Percentiles rank a stretch among this genome's conserved stretches.
phyloP scores from a whole-genome alignment of 106 monocot genomes.

The Dioscorea alata region DNA sequence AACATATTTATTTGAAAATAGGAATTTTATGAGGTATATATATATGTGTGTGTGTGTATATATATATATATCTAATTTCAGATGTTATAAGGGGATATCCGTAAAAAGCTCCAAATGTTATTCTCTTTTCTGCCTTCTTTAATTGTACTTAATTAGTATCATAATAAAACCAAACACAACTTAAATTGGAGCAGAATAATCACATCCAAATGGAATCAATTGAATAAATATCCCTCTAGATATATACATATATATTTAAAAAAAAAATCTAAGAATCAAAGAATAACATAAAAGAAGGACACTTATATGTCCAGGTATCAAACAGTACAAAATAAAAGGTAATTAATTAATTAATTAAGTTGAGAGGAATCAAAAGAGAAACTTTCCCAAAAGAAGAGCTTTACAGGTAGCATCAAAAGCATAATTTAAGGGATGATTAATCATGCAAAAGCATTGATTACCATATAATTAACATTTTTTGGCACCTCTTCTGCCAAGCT shows the following conservation, averaged over 20 bases:
- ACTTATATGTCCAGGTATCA: not conserved
- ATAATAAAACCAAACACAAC: no score
- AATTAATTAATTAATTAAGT: not conserved
- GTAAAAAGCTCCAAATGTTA: no score
- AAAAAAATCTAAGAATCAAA: not conserved
- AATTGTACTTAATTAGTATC: no score
- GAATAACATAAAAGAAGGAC: not conserved
- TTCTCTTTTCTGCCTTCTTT: no score
- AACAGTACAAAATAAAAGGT: not conserved
- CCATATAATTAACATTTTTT: constrained; percentile 27
- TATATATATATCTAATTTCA: no score
- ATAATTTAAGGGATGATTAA: not conserved
- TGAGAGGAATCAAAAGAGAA: not conserved
- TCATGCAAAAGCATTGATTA: constrained; percentile 13
- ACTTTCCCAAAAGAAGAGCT: not conserved
- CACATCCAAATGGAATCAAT: no score
- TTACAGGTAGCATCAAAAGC: constrained; percentile 2
- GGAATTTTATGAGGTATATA: no score
- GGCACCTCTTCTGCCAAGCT: constrained; percentile 12
- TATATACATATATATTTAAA: not conserved
- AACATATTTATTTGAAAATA: no score
- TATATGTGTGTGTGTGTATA: no score
- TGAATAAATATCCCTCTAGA: no score
- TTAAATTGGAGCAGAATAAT: no score
- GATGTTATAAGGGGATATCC: no score